Evolutionary conservation across 169 alveolate species (phyloP).

Genomic region (Plasmodium inui): DNA sequence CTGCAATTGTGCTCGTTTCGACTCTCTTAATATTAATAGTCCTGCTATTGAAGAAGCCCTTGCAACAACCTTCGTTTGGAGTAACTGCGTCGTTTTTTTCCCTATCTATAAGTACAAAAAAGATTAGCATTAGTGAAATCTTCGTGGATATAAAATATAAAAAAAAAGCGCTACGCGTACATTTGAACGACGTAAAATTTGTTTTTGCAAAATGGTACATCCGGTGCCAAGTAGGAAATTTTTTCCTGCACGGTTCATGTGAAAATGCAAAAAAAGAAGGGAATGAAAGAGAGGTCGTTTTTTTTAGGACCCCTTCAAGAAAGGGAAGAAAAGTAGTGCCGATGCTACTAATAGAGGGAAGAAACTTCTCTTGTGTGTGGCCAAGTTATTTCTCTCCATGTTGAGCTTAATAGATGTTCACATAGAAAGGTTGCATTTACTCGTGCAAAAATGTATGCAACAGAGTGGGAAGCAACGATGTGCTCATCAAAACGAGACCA

Average conservation of each 20-base stretch:
- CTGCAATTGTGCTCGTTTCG: constrained; percentile 12
- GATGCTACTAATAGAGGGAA: background rate
- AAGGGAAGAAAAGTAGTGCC: background rate
- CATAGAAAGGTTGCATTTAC: background rate
- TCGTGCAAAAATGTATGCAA: background rate
- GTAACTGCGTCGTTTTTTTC: background rate
- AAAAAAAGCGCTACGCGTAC: background rate
- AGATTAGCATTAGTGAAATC: background rate
- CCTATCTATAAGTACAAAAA: background rate
- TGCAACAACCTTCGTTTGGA: constrained; percentile 10
- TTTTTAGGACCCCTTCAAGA: background rate
- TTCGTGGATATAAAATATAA: background rate
- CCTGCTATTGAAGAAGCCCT: constrained; percentile 1
- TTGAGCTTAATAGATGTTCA: constrained; percentile 1
- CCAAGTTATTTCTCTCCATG: background rate
- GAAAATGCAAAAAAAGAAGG: background rate
- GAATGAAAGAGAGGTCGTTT: background rate
- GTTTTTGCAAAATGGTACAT: constrained; percentile 13
- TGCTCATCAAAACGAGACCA: background rate
- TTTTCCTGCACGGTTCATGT: background rate
- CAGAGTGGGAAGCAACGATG: background rate
- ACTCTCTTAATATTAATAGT: background rate
- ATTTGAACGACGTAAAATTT: constrained; percentile 12
- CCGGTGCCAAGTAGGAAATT: background rate
- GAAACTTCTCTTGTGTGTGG: background rate